Conservation (phyloP, 768 basidiomycete species). For the Artomyces pyxidatus region DNA sequence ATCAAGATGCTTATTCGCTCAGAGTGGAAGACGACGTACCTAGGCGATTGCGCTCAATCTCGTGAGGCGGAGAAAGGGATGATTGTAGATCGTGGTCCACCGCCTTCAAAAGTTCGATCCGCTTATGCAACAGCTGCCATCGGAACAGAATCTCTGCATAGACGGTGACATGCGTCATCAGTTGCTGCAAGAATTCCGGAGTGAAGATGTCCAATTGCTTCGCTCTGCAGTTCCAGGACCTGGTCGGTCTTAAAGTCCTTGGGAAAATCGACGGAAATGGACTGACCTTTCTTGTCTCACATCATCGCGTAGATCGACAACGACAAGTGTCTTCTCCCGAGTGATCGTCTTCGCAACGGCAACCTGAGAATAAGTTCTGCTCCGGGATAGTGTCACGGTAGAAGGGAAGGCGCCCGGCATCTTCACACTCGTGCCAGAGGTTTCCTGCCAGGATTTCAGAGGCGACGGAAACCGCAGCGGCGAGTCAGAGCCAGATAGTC, state of each 20-base stretch:
- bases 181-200: conserved; percentile 32
- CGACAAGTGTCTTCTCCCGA: conserved; percentile 32
- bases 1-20: neutral
- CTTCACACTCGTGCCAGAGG: conserved; percentile 9
- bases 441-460: conserved; percentile 49
- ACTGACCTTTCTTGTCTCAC: conserved; percentile 11
- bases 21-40: conserved; percentile 24
- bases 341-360: conserved; percentile 22
- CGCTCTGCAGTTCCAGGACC: conserved; percentile 18
- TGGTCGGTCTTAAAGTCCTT: neutral
- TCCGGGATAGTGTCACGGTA: conserved; percentile 22
- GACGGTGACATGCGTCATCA: conserved; percentile 47
- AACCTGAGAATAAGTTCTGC: conserved; percentile 36
- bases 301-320: conserved; percentile 20
- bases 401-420: conserved; percentile 4
- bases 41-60: conserved; percentile 17
- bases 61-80: conserved; percentile 1
- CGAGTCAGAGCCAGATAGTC: neutral
- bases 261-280: neutral
- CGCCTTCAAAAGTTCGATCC: conserved; percentile 67
- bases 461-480: neutral
- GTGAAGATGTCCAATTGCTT: conserved; percentile 19
- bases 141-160: conserved; percentile 72
- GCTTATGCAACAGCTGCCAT: conserved; percentile 66
- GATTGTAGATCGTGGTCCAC: conserved; percentile 26